These are phyloP conservation scores for Lodderomyces pseudojiufengensis DNA, from an alignment of 1,139 yeast species.

Conservation along the genomic window DNA sequence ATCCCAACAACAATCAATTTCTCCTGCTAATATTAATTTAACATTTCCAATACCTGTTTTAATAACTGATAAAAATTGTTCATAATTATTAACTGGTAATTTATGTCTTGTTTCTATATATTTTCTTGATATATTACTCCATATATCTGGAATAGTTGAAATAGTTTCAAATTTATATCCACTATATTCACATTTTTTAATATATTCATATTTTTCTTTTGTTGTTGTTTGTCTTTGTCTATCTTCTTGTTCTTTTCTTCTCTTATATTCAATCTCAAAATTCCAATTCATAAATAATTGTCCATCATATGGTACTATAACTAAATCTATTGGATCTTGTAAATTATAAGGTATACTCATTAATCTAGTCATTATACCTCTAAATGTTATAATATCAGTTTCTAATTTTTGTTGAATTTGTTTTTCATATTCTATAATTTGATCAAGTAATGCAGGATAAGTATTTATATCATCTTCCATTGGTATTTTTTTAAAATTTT, in stretches of 20 bases:
- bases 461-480: conserved; percentile 52
- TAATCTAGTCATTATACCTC: conserved; percentile 75
- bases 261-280: conserved; percentile 33
- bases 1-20: conserved; percentile 87
- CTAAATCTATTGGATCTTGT: conserved; percentile 58
- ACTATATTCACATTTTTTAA: conserved; percentile 49
- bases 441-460: conserved; percentile 54
- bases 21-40: conserved; percentile 75
- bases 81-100: conserved; percentile 61
- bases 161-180: conserved; percentile 85
- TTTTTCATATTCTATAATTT: conserved; percentile 56
- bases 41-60: conserved; percentile 78
- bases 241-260: conserved; percentile 23
- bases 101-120: conserved; percentile 63
- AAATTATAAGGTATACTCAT: conserved; percentile 57
- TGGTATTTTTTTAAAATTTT: conserved; percentile 53
- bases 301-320: conserved; percentile 68
- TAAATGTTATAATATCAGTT: conserved; percentile 72
- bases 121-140: conserved; percentile 64
- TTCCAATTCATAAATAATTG: conserved; percentile 79
- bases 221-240: conserved; percentile 22
- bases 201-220: conserved; percentile 34
- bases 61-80: conserved; percentile 75
- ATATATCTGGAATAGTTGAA: conserved; percentile 72
- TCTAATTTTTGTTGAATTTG: conserved; percentile 21